Conservation (phyloP, 805 yeast species). For the Yarrowia bubula region DNA sequence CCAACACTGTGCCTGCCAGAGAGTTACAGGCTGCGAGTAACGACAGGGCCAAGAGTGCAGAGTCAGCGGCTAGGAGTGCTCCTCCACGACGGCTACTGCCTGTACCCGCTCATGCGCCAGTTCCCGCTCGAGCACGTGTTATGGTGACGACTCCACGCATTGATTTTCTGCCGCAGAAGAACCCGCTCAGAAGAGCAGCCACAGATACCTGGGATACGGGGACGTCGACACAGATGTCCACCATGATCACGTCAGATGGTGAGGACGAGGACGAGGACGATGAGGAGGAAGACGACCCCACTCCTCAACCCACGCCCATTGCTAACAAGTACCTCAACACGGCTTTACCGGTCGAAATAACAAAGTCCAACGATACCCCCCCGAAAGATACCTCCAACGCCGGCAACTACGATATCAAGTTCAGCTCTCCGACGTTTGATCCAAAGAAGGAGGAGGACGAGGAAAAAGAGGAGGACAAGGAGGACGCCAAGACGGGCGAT, state of each 20-base stretch:
- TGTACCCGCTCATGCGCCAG: not conserved
- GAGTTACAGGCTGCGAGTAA: not conserved
- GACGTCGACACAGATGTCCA: not conserved
- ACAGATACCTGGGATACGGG: slow-evolving; percentile 22
- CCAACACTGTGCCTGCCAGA: not conserved
- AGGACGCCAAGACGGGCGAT: not conserved
- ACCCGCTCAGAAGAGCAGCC: slow-evolving; percentile 3
- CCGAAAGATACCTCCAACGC: not conserved
- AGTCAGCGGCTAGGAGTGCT: not conserved
- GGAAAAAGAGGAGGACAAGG: not conserved
- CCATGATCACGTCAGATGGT: not conserved
- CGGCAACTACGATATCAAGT: not conserved
- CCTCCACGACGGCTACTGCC: not conserved
- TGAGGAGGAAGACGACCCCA: not conserved
- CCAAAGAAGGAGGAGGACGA: not conserved
- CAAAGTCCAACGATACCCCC: not conserved
- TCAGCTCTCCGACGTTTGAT: slow-evolving; percentile 11
- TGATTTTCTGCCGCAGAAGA: not conserved
- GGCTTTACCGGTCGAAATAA: not conserved
- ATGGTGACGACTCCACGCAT: not conserved
- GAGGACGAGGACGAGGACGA: not conserved
- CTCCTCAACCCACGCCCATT: slow-evolving; percentile 11
- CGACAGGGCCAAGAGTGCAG: slow-evolving; percentile 5
- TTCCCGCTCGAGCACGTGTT: not conserved
- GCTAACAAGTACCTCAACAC: slow-evolving; percentile 23